phyloP scores from a whole-genome alignment of 306 rosid species.

The Coriaria nepalensis region DNA sequence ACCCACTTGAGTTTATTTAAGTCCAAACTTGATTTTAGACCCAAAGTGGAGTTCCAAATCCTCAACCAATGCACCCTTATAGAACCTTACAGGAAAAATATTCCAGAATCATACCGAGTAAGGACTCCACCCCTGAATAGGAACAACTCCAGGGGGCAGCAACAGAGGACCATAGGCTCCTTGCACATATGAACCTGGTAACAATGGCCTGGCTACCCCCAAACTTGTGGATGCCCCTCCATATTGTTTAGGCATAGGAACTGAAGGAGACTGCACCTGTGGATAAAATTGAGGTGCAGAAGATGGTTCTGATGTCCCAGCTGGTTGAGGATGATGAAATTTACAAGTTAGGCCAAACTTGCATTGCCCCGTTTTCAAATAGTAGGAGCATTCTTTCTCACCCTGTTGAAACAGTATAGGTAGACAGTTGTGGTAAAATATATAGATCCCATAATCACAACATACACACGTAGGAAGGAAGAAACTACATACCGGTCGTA shows the following conservation, averaged over 20 bases:
- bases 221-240: constrained; percentile 53
- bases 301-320: constrained; percentile 47
- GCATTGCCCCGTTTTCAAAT: constrained; percentile 98
- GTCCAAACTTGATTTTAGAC: too few species aligned
- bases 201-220: constrained; percentile 73
- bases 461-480: neutral
- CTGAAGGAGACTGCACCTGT: constrained; percentile 78
- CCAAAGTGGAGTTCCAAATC: too few species aligned
- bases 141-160: constrained; percentile 71
- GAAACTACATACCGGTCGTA: constrained; percentile 43
- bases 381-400: constrained; percentile 92
- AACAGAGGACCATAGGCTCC: constrained; percentile 78
- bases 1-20: too few species aligned
- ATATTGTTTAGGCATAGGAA: constrained; percentile 59
- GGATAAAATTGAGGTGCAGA: constrained; percentile 92
- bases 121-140: constrained; percentile 66
- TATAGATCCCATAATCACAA: too few species aligned
- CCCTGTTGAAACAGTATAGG: constrained; percentile 37
- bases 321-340: constrained; percentile 86
- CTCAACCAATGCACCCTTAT: neutral
- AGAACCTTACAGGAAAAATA: constrained; percentile 6
- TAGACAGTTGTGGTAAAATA: neutral
- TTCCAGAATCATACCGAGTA: constrained; percentile 49
- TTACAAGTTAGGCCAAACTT: constrained; percentile 89
- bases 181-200: constrained; percentile 72